Evolutionary conservation across 371 early-diverging fungal genomes (phyloP).

Genomic region (Lichtheimia corymbifera): DNA sequence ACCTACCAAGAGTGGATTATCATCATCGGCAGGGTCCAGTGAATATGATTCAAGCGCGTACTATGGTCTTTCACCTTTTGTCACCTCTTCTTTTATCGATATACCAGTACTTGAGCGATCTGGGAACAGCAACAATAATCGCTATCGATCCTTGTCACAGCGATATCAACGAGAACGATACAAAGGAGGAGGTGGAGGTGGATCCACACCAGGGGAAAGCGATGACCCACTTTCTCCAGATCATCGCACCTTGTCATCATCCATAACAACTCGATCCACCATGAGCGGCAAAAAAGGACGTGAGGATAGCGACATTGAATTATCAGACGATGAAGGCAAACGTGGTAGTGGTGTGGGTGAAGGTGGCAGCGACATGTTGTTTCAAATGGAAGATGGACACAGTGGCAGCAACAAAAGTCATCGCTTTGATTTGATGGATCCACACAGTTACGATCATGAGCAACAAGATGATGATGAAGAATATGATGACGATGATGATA

Average conservation of each 20-base stretch:
- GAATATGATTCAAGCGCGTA: slow-evolving; percentile 36
- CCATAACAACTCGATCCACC: too few relatives aligned
- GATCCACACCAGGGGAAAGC: background rate
- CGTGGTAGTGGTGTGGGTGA: background rate
- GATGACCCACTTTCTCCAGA: slow-evolving; percentile 21
- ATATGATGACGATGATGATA: too few relatives aligned
- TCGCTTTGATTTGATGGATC: slow-evolving; percentile 8
- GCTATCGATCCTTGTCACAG: slow-evolving; percentile 34
- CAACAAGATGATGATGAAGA: too few relatives aligned
- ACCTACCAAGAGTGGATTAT: slow-evolving; percentile 9
- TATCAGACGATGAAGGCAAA: slow-evolving; percentile 40
- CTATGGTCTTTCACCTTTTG: slow-evolving; percentile 48
- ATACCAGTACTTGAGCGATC: slow-evolving; percentile 6
- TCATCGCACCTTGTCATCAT: background rate
- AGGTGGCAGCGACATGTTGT: background rate
- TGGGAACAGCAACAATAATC: background rate
- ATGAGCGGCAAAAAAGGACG: background rate
- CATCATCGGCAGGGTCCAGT: slow-evolving; percentile 29
- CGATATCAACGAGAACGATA: slow-evolving; percentile 37
- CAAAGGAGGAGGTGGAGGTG: slow-evolving; percentile 10
- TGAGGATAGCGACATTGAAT: slow-evolving; percentile 49
- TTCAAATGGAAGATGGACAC: slow-evolving; percentile 1
- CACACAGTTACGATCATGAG: slow-evolving; percentile 4
- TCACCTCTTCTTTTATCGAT: slow-evolving; percentile 42
- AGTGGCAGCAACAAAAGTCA: background rate